Evolutionary conservation across 129 eudicot genomes (phyloP).

Genomic region (Escallonia rubra): DNA sequence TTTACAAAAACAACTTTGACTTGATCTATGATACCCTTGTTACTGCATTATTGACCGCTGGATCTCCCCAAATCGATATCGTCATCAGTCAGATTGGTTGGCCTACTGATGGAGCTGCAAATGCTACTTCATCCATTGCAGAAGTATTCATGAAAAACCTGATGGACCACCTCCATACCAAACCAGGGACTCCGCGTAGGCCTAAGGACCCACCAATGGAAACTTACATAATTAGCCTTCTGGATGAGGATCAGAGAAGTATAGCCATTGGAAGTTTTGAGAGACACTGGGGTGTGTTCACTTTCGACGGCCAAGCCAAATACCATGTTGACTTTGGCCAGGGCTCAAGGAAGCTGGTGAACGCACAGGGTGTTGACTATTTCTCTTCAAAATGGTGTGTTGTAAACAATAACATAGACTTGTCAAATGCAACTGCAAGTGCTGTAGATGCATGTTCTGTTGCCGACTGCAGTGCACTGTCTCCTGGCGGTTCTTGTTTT

Average conservation of each 20-base stretch:
- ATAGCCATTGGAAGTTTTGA: constrained; percentile 51
- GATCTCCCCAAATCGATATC: constrained; percentile 55
- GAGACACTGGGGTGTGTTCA: constrained; percentile 90
- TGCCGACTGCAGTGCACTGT: constrained; percentile 72
- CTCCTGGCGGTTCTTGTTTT: constrained; percentile 78
- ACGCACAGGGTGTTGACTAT: constrained; percentile 68
- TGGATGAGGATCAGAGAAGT: constrained; percentile 76
- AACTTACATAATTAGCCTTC: constrained; percentile 54
- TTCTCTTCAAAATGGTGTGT: constrained; percentile 82
- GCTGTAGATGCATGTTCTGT: constrained; percentile 57
- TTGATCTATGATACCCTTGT: constrained; percentile 63
- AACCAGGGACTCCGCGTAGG: constrained; percentile 61
- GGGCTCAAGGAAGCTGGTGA: constrained; percentile 44
- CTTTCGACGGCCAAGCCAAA: constrained; percentile 88
- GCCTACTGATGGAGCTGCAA: constrained; percentile 92
- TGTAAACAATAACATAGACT: constrained; percentile 59
- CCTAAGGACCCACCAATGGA: constrained; percentile 47
- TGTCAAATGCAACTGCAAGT: constrained; percentile 57
- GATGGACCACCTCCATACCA: constrained; percentile 34
- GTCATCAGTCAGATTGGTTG: constrained; percentile 81
- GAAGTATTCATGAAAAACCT: constrained; percentile 56
- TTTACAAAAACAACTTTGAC: constrained; percentile 62
- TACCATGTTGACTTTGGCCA: constrained; percentile 54
- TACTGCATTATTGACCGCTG: constrained; percentile 49
- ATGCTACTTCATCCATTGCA: constrained; percentile 70